phyloP scores from a whole-genome alignment of 176 grass and related monocot species.

The Stipa capillata region DNA sequence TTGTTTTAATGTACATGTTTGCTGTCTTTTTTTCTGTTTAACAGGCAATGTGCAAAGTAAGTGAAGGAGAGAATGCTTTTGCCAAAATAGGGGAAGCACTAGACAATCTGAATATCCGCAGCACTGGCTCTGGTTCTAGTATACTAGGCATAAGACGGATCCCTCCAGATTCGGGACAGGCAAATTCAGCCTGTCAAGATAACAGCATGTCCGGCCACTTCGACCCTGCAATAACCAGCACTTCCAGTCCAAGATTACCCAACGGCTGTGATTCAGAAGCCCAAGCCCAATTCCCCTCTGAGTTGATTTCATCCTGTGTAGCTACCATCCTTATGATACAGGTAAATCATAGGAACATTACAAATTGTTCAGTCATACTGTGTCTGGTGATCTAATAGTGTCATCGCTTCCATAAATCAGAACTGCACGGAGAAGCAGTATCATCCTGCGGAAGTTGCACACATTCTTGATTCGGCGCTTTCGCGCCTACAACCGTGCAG shows the following conservation, averaged over 20 bases:
- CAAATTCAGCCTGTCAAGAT: constrained; percentile 53
- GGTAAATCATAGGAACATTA: constrained; percentile 26
- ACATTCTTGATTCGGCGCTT: constrained; percentile 76
- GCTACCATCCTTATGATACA: constrained; percentile 90
- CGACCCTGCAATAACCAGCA: no score
- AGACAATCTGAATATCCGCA: constrained; percentile 45
- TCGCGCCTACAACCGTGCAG: constrained; percentile 69
- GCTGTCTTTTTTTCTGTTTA: background rate
- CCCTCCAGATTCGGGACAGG: constrained; percentile 62
- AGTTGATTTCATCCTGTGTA: constrained; percentile 82
- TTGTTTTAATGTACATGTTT: background rate
- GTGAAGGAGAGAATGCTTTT: constrained; percentile 68
- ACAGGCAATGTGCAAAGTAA: constrained; percentile 69
- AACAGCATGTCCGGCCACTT: constrained; percentile 20
- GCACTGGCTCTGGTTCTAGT: constrained; percentile 57
- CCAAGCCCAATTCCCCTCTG: constrained; percentile 54
- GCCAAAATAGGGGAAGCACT: constrained; percentile 78
- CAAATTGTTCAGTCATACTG: background rate
- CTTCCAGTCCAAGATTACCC: constrained; percentile 27
- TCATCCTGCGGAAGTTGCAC: constrained; percentile 81
- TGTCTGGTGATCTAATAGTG: background rate
- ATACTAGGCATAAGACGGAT: constrained; percentile 63
- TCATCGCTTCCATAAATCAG: constrained; percentile 29
- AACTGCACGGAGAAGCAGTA: constrained; percentile 90
- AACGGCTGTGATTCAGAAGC: constrained; percentile 34